phyloP scores from a whole-genome alignment of 768 basidiomycete genomes.

The Mrakia gelida region DNA sequence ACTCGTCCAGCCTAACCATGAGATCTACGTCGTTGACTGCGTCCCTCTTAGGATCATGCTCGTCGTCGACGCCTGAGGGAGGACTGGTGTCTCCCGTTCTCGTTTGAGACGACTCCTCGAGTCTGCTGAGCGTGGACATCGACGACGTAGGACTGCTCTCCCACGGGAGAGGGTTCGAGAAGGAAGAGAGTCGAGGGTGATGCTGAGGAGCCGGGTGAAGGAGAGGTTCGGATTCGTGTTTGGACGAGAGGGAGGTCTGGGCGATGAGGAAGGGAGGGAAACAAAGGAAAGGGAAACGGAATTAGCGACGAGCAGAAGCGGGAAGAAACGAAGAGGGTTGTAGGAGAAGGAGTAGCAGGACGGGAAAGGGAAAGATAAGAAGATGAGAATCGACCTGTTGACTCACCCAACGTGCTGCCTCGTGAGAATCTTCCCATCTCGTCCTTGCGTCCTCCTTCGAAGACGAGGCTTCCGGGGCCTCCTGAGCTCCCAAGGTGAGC shows the following conservation, averaged over 20 bases:
- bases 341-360: neutral
- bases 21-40: neutral
- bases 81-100: neutral
- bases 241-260: neutral
- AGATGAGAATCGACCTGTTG: neutral
- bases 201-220: neutral
- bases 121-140: slow-evolving; percentile 4
- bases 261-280: neutral
- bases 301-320: neutral
- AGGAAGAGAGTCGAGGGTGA: slow-evolving; percentile 1
- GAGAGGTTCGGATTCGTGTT: neutral
- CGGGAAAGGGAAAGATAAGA: neutral
- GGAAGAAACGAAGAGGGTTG: neutral
- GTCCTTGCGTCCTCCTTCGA: too few relatives aligned
- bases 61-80: neutral
- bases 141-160: slow-evolving; percentile 10
- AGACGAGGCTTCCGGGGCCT: too few relatives aligned
- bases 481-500: too few relatives aligned
- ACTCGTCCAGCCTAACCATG: neutral
- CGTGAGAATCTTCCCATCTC: neutral
- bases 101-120: neutral
- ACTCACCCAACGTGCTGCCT: neutral
- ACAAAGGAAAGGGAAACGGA: neutral
- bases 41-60: neutral
- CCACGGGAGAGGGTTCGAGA: neutral